phyloP scores from a whole-genome alignment of 768 basidiomycete species.

The Kwoniella dejecticola region DNA sequence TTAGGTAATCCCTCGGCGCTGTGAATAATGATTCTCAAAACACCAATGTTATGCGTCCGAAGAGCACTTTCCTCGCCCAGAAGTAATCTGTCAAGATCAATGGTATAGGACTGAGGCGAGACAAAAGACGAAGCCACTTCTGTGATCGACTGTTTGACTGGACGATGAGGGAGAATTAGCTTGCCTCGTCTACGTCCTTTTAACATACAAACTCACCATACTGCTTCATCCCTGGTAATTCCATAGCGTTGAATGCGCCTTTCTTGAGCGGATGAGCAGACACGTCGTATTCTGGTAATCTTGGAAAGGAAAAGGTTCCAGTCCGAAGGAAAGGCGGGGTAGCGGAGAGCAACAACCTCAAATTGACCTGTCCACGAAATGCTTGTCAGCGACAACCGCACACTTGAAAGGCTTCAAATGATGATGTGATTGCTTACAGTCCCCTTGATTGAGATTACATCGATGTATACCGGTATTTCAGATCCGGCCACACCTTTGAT shows the following conservation, averaged over 20 bases:
- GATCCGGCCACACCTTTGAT: slow-evolving; percentile 52
- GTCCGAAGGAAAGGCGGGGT: slow-evolving; percentile 54
- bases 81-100: slow-evolving; percentile 55
- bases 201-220: slow-evolving; percentile 53
- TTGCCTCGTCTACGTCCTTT: background rate
- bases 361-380: slow-evolving; percentile 33
- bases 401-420: no score
- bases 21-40: slow-evolving; percentile 52
- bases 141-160: slow-evolving; percentile 45
- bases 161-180: background rate
- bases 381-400: no score
- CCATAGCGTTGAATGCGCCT: slow-evolving; percentile 52
- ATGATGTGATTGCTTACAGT: no score
- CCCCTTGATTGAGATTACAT: slow-evolving; percentile 51
- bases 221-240: slow-evolving; percentile 51
- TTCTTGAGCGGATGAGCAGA: slow-evolving; percentile 53
- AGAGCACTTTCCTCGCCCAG: slow-evolving; percentile 51
- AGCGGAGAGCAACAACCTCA: slow-evolving; percentile 52
- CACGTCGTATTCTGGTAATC: slow-evolving; percentile 53
- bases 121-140: slow-evolving; percentile 54
- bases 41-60: slow-evolving; percentile 49
- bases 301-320: slow-evolving; percentile 52
- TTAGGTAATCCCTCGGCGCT: slow-evolving; percentile 44
- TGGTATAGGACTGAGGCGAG: slow-evolving; percentile 50
- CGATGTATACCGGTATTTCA: slow-evolving; percentile 55